Percentiles rank a stretch among this genome's conserved stretches.
Conservation (phyloP, 1,139 yeast species). For the Candida tunisiensis region DNA sequence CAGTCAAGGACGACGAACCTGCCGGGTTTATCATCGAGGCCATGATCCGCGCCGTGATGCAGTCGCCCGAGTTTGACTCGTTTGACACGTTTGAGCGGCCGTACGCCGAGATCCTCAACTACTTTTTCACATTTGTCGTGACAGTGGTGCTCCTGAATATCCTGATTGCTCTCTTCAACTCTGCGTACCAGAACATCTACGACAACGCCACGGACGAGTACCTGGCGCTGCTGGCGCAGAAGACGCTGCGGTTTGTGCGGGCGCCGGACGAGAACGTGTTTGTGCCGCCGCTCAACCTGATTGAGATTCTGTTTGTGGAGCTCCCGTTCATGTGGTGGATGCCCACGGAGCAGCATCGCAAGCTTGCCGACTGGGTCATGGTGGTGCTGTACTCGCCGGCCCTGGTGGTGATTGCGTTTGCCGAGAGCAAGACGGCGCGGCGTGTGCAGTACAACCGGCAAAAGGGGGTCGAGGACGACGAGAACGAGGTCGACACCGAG, state of each 20-base stretch:
- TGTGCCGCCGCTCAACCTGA: constrained; percentile 70
- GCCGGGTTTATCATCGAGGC: constrained; percentile 47
- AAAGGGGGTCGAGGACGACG: constrained; percentile 56
- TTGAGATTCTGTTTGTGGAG: constrained; percentile 36
- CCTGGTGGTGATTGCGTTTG: constrained; percentile 39
- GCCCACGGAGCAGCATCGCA: constrained; percentile 14
- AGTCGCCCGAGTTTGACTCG: constrained; percentile 55
- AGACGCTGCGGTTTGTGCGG: constrained; percentile 66
- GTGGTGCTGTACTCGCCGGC: constrained; percentile 51
- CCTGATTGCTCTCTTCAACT: constrained; percentile 68
- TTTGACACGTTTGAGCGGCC: constrained; percentile 68
- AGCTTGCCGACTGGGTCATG: constrained; percentile 38
- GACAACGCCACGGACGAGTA: constrained; percentile 76
- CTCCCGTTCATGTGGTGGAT: constrained; percentile 25
- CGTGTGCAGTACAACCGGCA: constrained; percentile 57
- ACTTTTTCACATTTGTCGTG: constrained; percentile 59
- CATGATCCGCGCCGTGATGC: constrained; percentile 53
- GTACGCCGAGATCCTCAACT: constrained; percentile 62
- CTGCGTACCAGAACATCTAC: constrained; percentile 68
- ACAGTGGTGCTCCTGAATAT: constrained; percentile 45
- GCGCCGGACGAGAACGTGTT: constrained; percentile 81
- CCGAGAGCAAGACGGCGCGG: constrained; percentile 49
- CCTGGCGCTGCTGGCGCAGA: constrained; percentile 70
- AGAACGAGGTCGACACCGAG: constrained; percentile 60
- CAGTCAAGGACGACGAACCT: constrained; percentile 80